Evolutionary conservation across 768 basidiomycete species (phyloP).

Genomic region (Boletus pseudo-olivaceus): DNA sequence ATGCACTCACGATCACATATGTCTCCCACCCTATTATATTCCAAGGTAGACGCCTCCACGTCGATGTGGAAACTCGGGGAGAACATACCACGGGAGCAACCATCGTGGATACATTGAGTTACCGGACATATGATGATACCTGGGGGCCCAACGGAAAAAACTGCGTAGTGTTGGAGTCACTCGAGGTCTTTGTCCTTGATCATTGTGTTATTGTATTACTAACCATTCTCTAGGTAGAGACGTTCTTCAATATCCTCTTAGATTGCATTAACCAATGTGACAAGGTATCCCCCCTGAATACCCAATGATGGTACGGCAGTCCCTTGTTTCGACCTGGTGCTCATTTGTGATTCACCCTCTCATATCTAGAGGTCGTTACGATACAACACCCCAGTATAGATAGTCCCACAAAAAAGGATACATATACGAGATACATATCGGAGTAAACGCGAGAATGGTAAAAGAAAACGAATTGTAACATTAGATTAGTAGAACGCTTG

Average conservation of each 20-base stretch:
- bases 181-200: slow-evolving; percentile 48
- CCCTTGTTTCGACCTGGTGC: not conserved
- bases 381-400: not conserved
- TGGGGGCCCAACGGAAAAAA: slow-evolving; percentile 80
- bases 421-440: not conserved
- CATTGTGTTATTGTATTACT: not conserved
- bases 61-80: slow-evolving; percentile 78
- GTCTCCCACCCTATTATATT: slow-evolving; percentile 69
- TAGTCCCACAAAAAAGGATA: not conserved
- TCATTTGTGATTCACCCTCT: no score
- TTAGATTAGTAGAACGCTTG: not conserved
- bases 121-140: slow-evolving; percentile 51
- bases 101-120: slow-evolving; percentile 74
- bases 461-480: not conserved
- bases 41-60: slow-evolving; percentile 57
- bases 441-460: not conserved
- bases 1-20: slow-evolving; percentile 79
- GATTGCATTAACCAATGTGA: slow-evolving; percentile 60
- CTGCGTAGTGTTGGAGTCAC: slow-evolving; percentile 61
- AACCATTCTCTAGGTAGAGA: slow-evolving; percentile 44
- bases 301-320: not conserved
- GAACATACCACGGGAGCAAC: slow-evolving; percentile 71
- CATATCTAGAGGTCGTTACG: not conserved
- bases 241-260: slow-evolving; percentile 65
- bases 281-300: slow-evolving; percentile 55